Evolutionary conservation across 2,329 filamentous ascomycete genomes (phyloP).

Genomic region (Cephalotrichum gorgonifer): DNA sequence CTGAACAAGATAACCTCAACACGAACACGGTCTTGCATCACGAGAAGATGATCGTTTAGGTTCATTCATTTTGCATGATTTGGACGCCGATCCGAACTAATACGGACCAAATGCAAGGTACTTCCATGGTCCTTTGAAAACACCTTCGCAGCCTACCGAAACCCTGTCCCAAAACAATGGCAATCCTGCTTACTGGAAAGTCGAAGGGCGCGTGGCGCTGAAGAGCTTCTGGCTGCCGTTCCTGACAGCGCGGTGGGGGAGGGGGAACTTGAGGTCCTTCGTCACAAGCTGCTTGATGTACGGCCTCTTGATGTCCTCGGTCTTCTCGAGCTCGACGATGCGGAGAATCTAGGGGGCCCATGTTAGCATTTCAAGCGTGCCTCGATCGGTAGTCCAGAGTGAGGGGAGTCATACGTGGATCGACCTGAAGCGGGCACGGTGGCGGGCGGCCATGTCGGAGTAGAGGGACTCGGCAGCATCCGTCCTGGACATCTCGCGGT

Average conservation of each 20-base stretch:
- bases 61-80: conserved; percentile 8
- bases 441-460: conserved; percentile 98
- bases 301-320: conserved; percentile 87
- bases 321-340: conserved; percentile 94
- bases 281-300: conserved; percentile 98
- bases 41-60: conserved; percentile 4
- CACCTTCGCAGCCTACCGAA: conserved; percentile 46
- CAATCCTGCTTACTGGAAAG: conserved; percentile 77
- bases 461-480: conserved; percentile 95
- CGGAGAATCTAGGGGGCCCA: conserved; percentile 72
- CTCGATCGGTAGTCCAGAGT: not conserved
- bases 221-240: conserved; percentile 82
- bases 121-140: conserved; percentile 52
- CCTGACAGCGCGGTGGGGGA: conserved; percentile 90
- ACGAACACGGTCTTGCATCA: not conserved
- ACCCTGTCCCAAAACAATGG: conserved; percentile 31
- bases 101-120: conserved; percentile 38
- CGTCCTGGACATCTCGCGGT: conserved; percentile 95
- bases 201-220: conserved; percentile 84
- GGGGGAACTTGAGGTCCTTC: conserved; percentile 96
- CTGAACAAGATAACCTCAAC: not conserved
- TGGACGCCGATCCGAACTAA: conserved; percentile 8
- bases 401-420: conserved; percentile 70
- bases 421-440: conserved; percentile 91
- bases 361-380: not conserved